Conservation (phyloP, 2,329 filamentous ascomycete genomes). For the Phialophora tarda region DNA sequence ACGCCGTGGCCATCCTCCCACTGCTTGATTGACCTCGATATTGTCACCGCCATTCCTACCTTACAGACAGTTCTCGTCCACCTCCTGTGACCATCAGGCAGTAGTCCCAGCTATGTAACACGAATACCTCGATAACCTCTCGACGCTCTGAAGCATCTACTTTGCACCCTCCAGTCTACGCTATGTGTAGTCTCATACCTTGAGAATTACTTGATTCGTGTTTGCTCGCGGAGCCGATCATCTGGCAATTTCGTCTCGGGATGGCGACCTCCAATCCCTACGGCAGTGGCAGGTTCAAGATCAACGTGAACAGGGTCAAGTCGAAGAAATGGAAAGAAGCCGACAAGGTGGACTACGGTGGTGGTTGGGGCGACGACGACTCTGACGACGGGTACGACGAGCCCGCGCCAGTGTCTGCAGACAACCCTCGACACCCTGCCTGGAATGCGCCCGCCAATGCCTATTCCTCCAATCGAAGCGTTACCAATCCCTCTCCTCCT, state of each 20-base stretch:
- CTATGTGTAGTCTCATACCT: slow-evolving; percentile 19
- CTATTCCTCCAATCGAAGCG: slow-evolving; percentile 38
- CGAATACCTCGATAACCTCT: neutral
- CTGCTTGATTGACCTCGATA: neutral
- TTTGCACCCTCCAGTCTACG: neutral
- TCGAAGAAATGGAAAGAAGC: slow-evolving; percentile 96
- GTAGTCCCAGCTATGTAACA: neutral
- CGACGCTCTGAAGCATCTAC: neutral
- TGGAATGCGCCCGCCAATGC: slow-evolving; percentile 30
- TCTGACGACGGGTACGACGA: slow-evolving; percentile 58
- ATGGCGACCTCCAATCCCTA: slow-evolving; percentile 34
- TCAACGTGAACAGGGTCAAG: slow-evolving; percentile 86
- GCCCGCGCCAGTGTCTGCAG: slow-evolving; percentile 41
- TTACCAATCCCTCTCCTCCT: slow-evolving; percentile 49
- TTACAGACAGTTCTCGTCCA: neutral
- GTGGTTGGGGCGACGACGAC: slow-evolving; percentile 81
- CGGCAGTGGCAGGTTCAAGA: slow-evolving; percentile 66
- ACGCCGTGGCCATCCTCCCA: neutral
- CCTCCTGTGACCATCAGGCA: neutral
- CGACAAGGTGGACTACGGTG: slow-evolving; percentile 83
- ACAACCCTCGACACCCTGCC: slow-evolving; percentile 20
- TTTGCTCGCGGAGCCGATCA: neutral
- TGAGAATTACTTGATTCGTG: neutral
- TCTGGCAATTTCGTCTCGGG: neutral
- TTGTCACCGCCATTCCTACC: neutral